Evolutionary conservation across 495 filamentous ascomycete genomes (phyloP), one percentile per base, ranked within the genome.

Genomic region (Lindgomyces ingoldianus): DNA sequence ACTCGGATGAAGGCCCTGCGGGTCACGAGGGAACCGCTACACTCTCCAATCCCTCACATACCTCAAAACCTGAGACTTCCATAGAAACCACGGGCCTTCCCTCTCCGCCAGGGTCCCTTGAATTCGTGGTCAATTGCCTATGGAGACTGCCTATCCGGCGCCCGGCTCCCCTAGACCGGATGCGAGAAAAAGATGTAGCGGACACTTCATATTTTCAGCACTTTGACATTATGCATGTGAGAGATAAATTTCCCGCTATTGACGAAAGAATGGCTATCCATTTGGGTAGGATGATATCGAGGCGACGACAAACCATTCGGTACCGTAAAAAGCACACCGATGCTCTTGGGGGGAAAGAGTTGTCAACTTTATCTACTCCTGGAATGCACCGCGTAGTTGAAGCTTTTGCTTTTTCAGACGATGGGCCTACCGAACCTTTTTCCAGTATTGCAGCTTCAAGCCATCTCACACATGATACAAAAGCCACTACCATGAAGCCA

Each of bases 161-260:
- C 4, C 48, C 59, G 30, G 59, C 48, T 44, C 30, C 59, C 2
- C 16, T 62, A 9, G 59, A 62, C 51, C 47, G 47, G 27, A 18
- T 54, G 11, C 53, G 21, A 44, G 22, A 53, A 25, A 55, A 41
- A 42, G 19, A n/a, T 19, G 19, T 19, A 3, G 16, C 41, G 30
- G 46, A 62, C 2, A 26, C 48, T 2, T 62, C 59, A 4, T 54
- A 21, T n/a, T 55, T 42, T 12, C 59, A 54, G 18, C 14, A 22
- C 12, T 62, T 62, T 44, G 59, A 55, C 27, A 47, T 42, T n/a
- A 21, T 53, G 36, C 48, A 62, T 33, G 47, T 62, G 3, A 39
- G 33, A 29, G 48, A 62, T 44, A 62, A 62, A 42, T 53, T 62
- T 12, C 59, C 59, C 4, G 14, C 24, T 11, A 19, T 62, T 42